These are phyloP conservation scores for Pichia exigua DNA, from an alignment of 805 yeast genomes.

Conservation along the genomic window DNA sequence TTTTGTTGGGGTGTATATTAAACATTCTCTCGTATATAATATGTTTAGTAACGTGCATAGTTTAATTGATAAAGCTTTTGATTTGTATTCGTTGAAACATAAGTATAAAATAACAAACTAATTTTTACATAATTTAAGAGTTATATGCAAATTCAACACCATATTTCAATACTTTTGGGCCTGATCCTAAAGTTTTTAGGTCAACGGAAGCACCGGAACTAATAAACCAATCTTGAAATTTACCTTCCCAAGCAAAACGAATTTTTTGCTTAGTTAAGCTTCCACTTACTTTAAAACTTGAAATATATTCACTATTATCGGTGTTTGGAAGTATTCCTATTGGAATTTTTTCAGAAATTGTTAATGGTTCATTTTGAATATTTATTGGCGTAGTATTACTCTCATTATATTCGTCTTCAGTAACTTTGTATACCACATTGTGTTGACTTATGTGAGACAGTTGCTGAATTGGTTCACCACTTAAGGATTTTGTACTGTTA, in stretches of 20 bases:
- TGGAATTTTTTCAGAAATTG: background rate
- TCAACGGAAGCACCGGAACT: slow-evolving; percentile 62
- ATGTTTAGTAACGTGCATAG: background rate
- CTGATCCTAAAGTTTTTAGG: slow-evolving; percentile 29
- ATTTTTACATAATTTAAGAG: slow-evolving; percentile 28
- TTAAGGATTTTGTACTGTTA: background rate
- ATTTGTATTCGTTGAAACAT: too few relatives aligned
- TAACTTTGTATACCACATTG: slow-evolving; percentile 6
- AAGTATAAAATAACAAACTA: background rate
- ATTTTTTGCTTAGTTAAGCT: slow-evolving; percentile 55
- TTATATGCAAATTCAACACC: slow-evolving; percentile 61
- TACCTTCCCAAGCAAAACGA: slow-evolving; percentile 81
- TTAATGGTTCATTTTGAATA: background rate
- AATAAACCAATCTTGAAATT: slow-evolving; percentile 68
- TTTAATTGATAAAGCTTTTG: too few relatives aligned
- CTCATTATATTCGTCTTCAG: slow-evolving; percentile 1
- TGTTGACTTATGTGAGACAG: slow-evolving; percentile 2
- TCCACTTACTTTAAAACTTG: slow-evolving; percentile 68
- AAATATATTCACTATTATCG: slow-evolving; percentile 18
- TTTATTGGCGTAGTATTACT: background rate
- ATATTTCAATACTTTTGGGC: slow-evolving; percentile 42
- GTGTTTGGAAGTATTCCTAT: background rate
- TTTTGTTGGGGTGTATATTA: background rate
- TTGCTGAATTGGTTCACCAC: background rate
- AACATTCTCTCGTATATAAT: background rate